phyloP scores from a whole-genome alignment of 352 stramenopile species.

The Pythium phragmiticola region DNA sequence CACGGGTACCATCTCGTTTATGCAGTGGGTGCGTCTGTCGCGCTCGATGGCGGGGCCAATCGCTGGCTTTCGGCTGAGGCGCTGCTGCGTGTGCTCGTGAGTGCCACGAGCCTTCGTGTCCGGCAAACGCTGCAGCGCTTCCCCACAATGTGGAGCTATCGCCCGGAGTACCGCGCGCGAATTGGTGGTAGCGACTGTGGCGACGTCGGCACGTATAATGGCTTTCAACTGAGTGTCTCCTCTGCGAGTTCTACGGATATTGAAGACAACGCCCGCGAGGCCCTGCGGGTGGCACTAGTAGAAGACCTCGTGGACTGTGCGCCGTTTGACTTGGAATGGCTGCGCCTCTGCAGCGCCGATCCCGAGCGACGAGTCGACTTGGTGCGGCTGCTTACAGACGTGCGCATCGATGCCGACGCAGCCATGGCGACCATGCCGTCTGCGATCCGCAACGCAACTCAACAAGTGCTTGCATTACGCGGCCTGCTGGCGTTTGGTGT shows the following conservation, averaged over 20 bases:
- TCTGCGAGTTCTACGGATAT: neutral
- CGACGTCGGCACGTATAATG: constrained; percentile 28
- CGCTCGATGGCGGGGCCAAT: constrained; percentile 45
- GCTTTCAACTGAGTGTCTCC: constrained; percentile 37
- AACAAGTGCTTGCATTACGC: constrained; percentile 60
- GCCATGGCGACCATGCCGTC: constrained; percentile 18
- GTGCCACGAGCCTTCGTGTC: constrained; percentile 20
- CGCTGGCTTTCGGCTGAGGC: constrained; percentile 62
- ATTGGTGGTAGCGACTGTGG: constrained; percentile 26
- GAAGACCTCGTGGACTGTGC: constrained; percentile 59
- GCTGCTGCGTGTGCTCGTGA: constrained; percentile 32
- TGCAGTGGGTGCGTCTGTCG: constrained; percentile 50
- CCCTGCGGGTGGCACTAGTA: constrained; percentile 47
- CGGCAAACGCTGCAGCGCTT: constrained; percentile 35
- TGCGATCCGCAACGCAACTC: constrained; percentile 28
- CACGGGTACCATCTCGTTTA: constrained; percentile 90
- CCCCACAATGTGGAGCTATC: constrained; percentile 34
- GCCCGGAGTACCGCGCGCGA: constrained; percentile 35
- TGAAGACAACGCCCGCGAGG: neutral
- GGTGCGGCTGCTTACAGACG: constrained; percentile 36
- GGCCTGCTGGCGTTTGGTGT: constrained; percentile 78
- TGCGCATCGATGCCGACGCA: constrained; percentile 20
- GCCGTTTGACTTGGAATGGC: constrained; percentile 67
- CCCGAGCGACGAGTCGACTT: constrained; percentile 24
- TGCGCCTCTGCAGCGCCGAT: constrained; percentile 30